phyloP scores from a whole-genome alignment of 2,329 filamentous ascomycete genomes.

The Aspergillus aculeatus region DNA sequence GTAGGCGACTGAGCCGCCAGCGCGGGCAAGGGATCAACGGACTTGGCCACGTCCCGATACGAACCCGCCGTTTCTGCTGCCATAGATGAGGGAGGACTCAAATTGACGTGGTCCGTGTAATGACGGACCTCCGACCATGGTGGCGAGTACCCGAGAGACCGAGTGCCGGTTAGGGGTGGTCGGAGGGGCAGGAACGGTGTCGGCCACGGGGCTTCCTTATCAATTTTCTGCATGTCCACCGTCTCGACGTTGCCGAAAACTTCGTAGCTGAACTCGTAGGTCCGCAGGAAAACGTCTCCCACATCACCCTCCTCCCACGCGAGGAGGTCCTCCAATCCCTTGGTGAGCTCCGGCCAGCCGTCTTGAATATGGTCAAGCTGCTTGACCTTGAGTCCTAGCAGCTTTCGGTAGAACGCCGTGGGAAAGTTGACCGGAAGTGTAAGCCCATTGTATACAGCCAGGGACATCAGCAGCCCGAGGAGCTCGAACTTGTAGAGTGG shows the following conservation, averaged over 20 bases:
- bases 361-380: constrained; percentile 76
- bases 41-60: constrained; percentile 23
- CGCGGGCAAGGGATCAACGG: constrained; percentile 23
- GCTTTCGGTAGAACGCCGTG: constrained; percentile 74
- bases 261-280: constrained; percentile 79
- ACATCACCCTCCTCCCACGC: constrained; percentile 80
- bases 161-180: background rate
- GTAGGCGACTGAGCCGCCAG: constrained; percentile 27
- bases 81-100: constrained; percentile 26
- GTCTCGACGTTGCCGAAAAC: constrained; percentile 54
- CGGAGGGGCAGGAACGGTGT: constrained; percentile 14
- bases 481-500: constrained; percentile 89
- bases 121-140: constrained; percentile 26
- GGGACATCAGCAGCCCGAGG: constrained; percentile 78
- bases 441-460: constrained; percentile 90
- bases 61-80: constrained; percentile 20
- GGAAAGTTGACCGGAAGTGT: constrained; percentile 90
- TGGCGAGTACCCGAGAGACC: constrained; percentile 13
- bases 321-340: constrained; percentile 69
- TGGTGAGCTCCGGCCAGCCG: constrained; percentile 80
- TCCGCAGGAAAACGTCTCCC: constrained; percentile 76
- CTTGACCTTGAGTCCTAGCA: constrained; percentile 68
- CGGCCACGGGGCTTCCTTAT: constrained; percentile 39
- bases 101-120: constrained; percentile 17
- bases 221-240: constrained; percentile 54